Percentiles rank a stretch among this genome's conserved stretches.
phyloP scores from a whole-genome alignment of 2,329 filamentous ascomycete genomes.

The Colletotrichum cordylinicola region DNA sequence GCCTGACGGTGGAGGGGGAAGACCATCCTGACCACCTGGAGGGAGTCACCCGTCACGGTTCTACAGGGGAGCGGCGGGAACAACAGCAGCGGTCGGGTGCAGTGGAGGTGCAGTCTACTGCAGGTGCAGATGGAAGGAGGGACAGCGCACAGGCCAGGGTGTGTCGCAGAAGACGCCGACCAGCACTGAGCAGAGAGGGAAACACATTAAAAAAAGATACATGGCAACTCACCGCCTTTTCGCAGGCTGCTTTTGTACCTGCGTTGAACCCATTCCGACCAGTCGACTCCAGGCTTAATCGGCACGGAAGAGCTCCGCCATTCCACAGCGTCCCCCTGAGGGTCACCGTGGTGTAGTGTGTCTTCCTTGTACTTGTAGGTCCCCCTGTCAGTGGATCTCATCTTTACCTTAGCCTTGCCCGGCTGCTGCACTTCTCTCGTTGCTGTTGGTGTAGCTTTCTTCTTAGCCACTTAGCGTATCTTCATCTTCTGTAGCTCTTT shows the following conservation, averaged over 20 bases:
- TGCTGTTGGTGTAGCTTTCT: neutral
- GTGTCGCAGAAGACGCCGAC: neutral
- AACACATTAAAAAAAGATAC: neutral
- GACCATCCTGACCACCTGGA: neutral
- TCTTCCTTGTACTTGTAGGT: neutral
- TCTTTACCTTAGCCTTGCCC: neutral
- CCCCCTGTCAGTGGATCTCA: neutral
- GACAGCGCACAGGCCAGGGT: neutral
- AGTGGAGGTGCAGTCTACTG: neutral
- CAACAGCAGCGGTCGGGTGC: neutral
- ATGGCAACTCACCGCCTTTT: neutral
- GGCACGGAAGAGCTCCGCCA: neutral
- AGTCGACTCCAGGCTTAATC: neutral
- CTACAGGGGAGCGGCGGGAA: neutral
- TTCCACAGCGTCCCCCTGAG: neutral
- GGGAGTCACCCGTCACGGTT: neutral
- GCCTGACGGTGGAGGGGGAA: neutral
- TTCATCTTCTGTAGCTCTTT: neutral
- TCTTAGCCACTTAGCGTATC: neutral
- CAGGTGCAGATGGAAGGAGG: neutral
- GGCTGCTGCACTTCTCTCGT: neutral
- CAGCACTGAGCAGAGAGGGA: neutral
- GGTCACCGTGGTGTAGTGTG: neutral
- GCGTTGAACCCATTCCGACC: neutral
- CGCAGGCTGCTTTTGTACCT: neutral